phyloP scores from a whole-genome alignment of 169 alveolate species.

The Besnoitia besnoiti region DNA sequence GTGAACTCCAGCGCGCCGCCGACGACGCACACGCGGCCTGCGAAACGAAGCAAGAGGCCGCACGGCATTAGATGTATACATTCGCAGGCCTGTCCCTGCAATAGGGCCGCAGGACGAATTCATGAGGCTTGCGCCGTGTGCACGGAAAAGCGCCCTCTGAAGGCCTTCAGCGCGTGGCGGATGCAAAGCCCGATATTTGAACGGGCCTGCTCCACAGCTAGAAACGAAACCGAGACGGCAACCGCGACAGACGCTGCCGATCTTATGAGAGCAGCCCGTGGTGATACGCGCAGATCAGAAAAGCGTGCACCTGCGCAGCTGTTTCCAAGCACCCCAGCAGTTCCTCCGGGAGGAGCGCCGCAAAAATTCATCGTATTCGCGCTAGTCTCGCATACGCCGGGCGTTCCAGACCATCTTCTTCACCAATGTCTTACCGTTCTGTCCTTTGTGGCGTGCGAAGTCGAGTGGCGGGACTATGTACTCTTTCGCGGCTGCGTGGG shows the following conservation, averaged over 20 bases:
- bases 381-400: too few species aligned
- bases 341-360: too few species aligned
- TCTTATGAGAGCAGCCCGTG: too few species aligned
- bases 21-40: constrained; percentile 77
- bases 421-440: background rate
- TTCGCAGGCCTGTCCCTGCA: background rate
- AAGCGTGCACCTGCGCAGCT: too few species aligned
- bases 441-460: constrained; percentile 38
- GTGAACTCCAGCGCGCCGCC: constrained; percentile 93
- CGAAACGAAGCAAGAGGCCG: background rate
- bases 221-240: too few species aligned
- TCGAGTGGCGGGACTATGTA: constrained; percentile 1
- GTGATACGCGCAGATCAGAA: too few species aligned
- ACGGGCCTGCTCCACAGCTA: too few species aligned
- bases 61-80: background rate
- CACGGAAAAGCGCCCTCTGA: background rate
- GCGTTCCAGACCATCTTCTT: too few species aligned
- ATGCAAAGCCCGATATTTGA: background rate
- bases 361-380: too few species aligned
- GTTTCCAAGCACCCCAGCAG: too few species aligned
- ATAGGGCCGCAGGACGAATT: background rate
- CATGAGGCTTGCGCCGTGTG: background rate
- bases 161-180: background rate
- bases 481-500: constrained; percentile 8
- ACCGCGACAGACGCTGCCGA: too few species aligned